These are phyloP conservation scores for Suillus decipiens DNA, from an alignment of 768 basidiomycete species.

Conservation along the genomic window DNA sequence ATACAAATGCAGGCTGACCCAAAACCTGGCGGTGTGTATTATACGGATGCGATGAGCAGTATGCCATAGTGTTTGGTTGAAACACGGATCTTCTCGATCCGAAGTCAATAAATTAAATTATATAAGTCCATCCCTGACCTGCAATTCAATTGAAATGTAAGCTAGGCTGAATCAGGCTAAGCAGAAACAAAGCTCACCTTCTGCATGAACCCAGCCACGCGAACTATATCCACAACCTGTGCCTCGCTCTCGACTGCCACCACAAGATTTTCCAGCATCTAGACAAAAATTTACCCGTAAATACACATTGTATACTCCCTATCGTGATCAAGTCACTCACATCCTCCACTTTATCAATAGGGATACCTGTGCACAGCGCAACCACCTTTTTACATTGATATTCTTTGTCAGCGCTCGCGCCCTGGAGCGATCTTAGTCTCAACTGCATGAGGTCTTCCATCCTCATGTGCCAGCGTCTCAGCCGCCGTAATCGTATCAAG, in stretches of 20 bases:
- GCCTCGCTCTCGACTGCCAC: slow-evolving; percentile 88
- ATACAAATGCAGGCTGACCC: slow-evolving; percentile 27
- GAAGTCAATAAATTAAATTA: slow-evolving; percentile 28
- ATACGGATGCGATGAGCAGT: slow-evolving; percentile 4
- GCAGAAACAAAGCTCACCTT: slow-evolving; percentile 53
- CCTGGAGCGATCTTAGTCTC: slow-evolving; percentile 69
- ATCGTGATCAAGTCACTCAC: slow-evolving; percentile 50
- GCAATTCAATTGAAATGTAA: slow-evolving; percentile 19
- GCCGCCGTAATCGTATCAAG: slow-evolving; percentile 69
- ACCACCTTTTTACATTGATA: slow-evolving; percentile 92
- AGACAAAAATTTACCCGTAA: slow-evolving; percentile 25
- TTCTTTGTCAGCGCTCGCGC: slow-evolving; percentile 85
- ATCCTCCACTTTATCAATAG: slow-evolving; percentile 86
- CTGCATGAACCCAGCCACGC: slow-evolving; percentile 90
- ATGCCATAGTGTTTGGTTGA: neutral
- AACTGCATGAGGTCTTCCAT: slow-evolving; percentile 74
- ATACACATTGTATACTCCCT: slow-evolving; percentile 20
- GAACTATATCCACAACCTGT: slow-evolving; percentile 77
- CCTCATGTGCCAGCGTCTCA: slow-evolving; percentile 83
- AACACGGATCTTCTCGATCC: slow-evolving; percentile 4
- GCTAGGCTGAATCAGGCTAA: slow-evolving; percentile 22
- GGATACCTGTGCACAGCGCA: slow-evolving; percentile 83
- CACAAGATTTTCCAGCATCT: slow-evolving; percentile 86
- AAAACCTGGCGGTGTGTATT: neutral
- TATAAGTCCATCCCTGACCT: slow-evolving; percentile 46